These are phyloP conservation scores for Porogramme epimiltina DNA, from an alignment of 1,284 basidiomycete genomes.

Conservation along the genomic window DNA sequence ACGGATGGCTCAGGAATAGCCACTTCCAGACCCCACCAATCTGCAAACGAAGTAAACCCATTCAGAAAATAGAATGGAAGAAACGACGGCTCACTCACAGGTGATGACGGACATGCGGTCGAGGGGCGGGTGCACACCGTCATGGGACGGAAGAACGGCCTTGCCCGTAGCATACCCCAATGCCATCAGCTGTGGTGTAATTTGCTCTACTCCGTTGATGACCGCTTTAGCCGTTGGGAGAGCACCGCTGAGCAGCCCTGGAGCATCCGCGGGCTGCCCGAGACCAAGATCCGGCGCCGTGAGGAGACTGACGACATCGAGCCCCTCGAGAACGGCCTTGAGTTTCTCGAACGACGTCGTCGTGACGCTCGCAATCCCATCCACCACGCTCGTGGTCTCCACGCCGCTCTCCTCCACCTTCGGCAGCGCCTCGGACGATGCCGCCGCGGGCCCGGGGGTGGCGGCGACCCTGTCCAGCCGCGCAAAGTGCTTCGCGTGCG, in stretches of 20 bases:
- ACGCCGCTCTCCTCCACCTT: slow-evolving; percentile 7
- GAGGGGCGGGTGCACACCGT: slow-evolving; percentile 67
- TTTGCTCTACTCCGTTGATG: slow-evolving; percentile 62
- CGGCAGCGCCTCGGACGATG: slow-evolving; percentile 5
- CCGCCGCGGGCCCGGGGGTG: no score
- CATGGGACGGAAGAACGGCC: slow-evolving; percentile 68
- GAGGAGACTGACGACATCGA: slow-evolving; percentile 62
- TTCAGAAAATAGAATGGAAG: neutral
- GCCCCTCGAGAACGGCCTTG: slow-evolving; percentile 49
- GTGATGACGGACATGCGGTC: slow-evolving; percentile 78
- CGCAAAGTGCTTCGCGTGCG: slow-evolving; percentile 55
- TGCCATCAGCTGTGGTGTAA: slow-evolving; percentile 77
- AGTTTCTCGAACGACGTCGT: slow-evolving; percentile 54
- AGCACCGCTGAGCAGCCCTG: slow-evolving; percentile 69
- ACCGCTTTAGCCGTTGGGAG: slow-evolving; percentile 74
- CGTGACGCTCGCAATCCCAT: slow-evolving; percentile 40
- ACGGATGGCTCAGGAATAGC: slow-evolving; percentile 71
- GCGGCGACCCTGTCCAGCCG: slow-evolving; percentile 26
- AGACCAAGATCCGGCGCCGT: slow-evolving; percentile 58
- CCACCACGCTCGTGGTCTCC: neutral
- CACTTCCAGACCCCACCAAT: slow-evolving; percentile 85
- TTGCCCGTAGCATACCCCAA: slow-evolving; percentile 75
- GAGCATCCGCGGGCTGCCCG: slow-evolving; percentile 54
- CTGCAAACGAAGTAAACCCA: slow-evolving; percentile 35
- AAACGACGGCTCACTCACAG: slow-evolving; percentile 45